Evolutionary conservation across 1,284 basidiomycete species (phyloP), one percentile per base, ranked within the genome.

Genomic region (Wolfiporia cocos): DNA sequence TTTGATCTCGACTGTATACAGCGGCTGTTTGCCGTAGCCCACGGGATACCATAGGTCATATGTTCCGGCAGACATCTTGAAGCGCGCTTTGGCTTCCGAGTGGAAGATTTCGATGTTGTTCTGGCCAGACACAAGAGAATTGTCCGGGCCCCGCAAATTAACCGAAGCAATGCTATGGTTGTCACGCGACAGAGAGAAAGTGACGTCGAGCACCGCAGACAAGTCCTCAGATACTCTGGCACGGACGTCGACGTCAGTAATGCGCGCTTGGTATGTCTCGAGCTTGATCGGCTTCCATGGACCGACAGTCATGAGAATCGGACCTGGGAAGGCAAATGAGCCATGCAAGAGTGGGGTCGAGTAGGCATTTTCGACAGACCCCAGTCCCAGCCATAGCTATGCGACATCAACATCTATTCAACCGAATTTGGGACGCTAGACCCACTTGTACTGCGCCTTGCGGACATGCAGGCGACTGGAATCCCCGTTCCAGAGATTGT

Each of bases 301-400:
- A 12, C 88, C 88, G 22, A 74, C 66, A 9, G 83, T 84, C 79
- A 89, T 82, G 21, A 89, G 62, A 26, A 87, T 63, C 31, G 87
- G 86, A 35, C 86, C 79, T 81, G 35, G 5, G 23, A 38, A 46
- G 32, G 15, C 11, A 12, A 15, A 10, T 11, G 10, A 33, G 28
- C 15, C 9, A 10, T 6, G 6, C 9, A 17, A 10, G 32, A 33
- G 32, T 7, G 17, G 7, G 32, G 10, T 6, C 15, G 20, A 22
- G 9, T 11, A 36, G 20, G 10, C 10, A 18, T 36, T 7, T 7
- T 36, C 28, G 21, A 61, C 70, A 19, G 44, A 76, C 86, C 91
- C 91, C 89, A 88, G 56, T 90, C 86, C 86, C 87, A 88, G 18
- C 84, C 85, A 56, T 86, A 88, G 58, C 84, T 87, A 45, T 34